phyloP scores from a whole-genome alignment of 345 rosid genomes.

The Gossypium stocksii region DNA sequence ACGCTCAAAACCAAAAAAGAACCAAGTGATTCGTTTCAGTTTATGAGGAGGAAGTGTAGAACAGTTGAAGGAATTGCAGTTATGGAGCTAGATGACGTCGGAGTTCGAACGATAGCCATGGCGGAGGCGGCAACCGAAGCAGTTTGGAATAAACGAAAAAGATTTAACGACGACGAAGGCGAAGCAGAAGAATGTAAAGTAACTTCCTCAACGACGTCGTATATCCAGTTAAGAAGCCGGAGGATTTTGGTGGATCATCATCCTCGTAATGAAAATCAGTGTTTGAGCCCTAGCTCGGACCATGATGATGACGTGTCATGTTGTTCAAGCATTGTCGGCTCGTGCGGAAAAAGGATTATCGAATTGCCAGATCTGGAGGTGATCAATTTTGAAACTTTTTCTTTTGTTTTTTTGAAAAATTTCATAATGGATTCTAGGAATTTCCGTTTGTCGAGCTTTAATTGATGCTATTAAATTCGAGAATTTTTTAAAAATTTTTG shows the following conservation, averaged over 20 bases:
- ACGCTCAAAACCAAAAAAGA: not conserved
- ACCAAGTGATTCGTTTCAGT: not conserved
- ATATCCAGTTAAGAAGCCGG: no score
- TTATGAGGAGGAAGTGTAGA: constrained; percentile 42
- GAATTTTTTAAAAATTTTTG: constrained; percentile 6
- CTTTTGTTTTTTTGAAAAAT: not conserved
- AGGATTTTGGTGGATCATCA: no score
- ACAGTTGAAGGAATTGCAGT: constrained; percentile 25
- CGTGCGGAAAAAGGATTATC: no score
- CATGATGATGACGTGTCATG: no score
- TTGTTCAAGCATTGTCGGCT: no score
- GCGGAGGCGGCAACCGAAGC: constrained; percentile 10
- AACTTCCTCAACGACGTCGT: no score
- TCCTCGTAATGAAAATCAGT: no score
- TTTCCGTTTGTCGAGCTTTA: constrained; percentile 28
- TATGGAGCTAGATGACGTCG: constrained; percentile 29
- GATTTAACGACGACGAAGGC: not conserved
- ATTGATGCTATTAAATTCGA: constrained; percentile 20
- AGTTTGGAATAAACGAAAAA: not conserved
- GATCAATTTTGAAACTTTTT: constrained; percentile 18
- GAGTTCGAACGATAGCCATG: constrained; percentile 28
- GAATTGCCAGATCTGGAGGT: constrained; percentile 3
- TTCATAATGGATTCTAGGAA: constrained; percentile 13
- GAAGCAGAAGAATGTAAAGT: constrained; percentile 1
- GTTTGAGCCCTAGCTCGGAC: no score